Evolutionary conservation across 495 filamentous ascomycete species (phyloP), one percentile per base, ranked within the genome.

Genomic region (Penicillium goetzii): DNA sequence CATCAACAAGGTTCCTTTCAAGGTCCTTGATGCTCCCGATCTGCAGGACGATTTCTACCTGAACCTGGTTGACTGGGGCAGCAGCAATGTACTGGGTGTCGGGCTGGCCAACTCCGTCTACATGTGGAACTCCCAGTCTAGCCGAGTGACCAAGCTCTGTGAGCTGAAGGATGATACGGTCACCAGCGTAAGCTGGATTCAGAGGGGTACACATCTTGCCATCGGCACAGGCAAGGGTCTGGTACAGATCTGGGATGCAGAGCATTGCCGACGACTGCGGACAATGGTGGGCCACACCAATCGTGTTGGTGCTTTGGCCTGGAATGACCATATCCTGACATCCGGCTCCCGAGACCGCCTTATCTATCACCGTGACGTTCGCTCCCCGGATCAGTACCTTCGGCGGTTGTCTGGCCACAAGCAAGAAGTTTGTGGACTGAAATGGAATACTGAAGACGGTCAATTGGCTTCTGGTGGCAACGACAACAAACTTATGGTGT

Each of bases 41-140:
- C 75, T 99, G 17, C 93, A 93, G 30, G 95, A 99, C 68, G 96
- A 99, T 73, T 99, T 97, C 74, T 99, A 99, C 68, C 79, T 99
- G 33, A 99, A 99, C 68, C 76, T 99, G 28, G 93, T 99, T 2
- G 95, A 99, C 67, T 99, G 95, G 95, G 95, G 96, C n/a, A 94
- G 90, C 67, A 92, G 88, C 65, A 95, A 97, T 76, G 87, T 97
- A 25, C 78, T 99, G 9, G 96, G 92, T 15, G 95, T 99, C 32
- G 95, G 95, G 0, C 77, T 99, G 47, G 93, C 92, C 19, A 91
- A 88, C 32, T 94, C 91, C 56, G 95, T 99, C n/a, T 99, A 97
- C 71, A 95, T 98, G 91, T 99, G 95, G 93, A 96, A 97, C 71
- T 93, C 93, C 12, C 85, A 89, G 52, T 86, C 89, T 3, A 93